phyloP scores from a whole-genome alignment of 2,329 filamentous ascomycete species.

The Diaporthe sp. region DNA sequence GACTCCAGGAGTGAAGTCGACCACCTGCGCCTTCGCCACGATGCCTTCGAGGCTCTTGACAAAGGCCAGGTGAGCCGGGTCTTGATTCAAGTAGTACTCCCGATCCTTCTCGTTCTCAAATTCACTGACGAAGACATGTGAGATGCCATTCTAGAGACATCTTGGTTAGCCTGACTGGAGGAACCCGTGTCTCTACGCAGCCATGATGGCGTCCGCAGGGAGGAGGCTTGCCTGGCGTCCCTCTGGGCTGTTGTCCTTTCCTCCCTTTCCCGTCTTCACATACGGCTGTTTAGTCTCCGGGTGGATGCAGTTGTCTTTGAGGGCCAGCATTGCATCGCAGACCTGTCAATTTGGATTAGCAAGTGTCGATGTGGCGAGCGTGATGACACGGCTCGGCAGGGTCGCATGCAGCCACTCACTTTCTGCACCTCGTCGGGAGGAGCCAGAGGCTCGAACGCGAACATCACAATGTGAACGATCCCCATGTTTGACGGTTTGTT shows the following conservation, averaged over 20 bases:
- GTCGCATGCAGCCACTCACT: conserved; percentile 57
- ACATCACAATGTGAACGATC: conserved; percentile 78
- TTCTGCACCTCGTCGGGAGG: conserved; percentile 65
- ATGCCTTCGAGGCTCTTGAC: conserved; percentile 62
- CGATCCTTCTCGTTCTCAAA: conserved; percentile 75
- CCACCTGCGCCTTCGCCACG: conserved; percentile 67
- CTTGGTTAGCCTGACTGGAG: background rate
- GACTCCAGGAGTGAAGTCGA: conserved; percentile 71
- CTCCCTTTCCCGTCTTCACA: conserved; percentile 70
- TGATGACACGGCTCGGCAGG: background rate
- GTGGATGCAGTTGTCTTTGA: conserved; percentile 73
- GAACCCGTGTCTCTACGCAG: background rate
- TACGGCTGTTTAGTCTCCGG: conserved; percentile 72
- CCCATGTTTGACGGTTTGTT: conserved; percentile 61
- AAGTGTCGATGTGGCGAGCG: background rate
- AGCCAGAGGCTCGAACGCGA: conserved; percentile 72
- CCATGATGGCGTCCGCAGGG: too few relatives aligned
- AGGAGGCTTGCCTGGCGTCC: conserved; percentile 64
- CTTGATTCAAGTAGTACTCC: conserved; percentile 76
- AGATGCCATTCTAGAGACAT: conserved; percentile 67
- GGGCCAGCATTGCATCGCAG: conserved; percentile 56
- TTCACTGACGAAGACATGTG: conserved; percentile 78
- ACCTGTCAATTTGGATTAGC: conserved; percentile 45
- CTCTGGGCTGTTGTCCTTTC: conserved; percentile 74
- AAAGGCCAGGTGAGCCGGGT: conserved; percentile 75